Evolutionary conservation across 306 rosid species (phyloP).

Genomic region (Dryas drummondii): DNA sequence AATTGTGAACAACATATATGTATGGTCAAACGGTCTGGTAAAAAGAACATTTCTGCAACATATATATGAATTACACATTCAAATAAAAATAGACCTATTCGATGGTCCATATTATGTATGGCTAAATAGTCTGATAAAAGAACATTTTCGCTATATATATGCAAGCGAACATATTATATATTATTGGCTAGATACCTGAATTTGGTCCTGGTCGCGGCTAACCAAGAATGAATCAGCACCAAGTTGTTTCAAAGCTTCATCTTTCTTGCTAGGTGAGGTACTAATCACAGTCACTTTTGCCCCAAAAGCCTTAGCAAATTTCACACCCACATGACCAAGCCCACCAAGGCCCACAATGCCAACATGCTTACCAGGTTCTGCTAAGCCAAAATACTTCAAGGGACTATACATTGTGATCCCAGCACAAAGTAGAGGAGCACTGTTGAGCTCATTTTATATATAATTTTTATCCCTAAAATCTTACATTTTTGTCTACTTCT

Average conservation of each 20-base stretch:
- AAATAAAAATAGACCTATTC: no score
- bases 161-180: background rate
- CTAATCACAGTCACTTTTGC: conserved; percentile 46
- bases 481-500: no score
- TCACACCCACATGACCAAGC: conserved; percentile 47
- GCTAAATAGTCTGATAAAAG: no score
- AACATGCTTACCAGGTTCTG: conserved; percentile 38
- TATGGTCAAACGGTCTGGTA: no score
- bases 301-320: conserved; percentile 57
- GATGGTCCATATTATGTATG: no score
- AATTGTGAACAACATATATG: no score
- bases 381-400: conserved; percentile 30
- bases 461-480: no score
- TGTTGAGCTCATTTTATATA: no score
- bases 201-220: conserved; percentile 37
- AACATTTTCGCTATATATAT: no score
- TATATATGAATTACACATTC: no score
- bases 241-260: conserved; percentile 36
- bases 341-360: conserved; percentile 61
- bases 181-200: conserved; percentile 8
- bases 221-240: conserved; percentile 50
- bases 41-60: no score
- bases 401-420: conserved; percentile 64
- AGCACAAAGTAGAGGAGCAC: conserved; percentile 62
- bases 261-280: conserved; percentile 44